phyloP scores from a whole-genome alignment of 768 basidiomycete species.

The Leccinum broughii region DNA sequence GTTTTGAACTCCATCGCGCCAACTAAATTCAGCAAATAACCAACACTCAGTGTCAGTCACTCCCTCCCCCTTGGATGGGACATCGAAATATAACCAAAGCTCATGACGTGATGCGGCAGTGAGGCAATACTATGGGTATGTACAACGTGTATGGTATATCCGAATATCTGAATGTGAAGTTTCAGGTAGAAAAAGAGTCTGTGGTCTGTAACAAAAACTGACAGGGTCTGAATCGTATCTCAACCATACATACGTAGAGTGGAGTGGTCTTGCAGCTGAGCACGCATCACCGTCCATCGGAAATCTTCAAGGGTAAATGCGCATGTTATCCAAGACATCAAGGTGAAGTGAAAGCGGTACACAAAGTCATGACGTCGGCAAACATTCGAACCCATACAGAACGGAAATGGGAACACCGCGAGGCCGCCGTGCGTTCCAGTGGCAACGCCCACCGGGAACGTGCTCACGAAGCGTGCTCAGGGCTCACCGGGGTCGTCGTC shows the following conservation, averaged over 20 bases:
- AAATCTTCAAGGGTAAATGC: neutral
- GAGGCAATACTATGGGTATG: constrained; percentile 11
- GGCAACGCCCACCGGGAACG: neutral
- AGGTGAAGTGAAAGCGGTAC: neutral
- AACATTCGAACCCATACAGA: neutral
- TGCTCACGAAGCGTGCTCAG: constrained; percentile 4
- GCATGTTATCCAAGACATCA: constrained; percentile 15
- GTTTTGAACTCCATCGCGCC: neutral
- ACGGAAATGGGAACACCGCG: constrained; percentile 7
- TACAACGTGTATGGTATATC: constrained; percentile 17
- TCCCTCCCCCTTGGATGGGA: neutral
- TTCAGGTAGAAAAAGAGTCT: neutral
- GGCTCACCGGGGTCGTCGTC: constrained; percentile 1
- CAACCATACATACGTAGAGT: neutral
- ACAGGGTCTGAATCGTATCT: neutral
- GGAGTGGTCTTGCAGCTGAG: neutral
- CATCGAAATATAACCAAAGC: neutral
- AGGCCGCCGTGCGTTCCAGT: neutral
- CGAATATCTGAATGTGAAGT: constrained; percentile 3
- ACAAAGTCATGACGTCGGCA: constrained; percentile 1
- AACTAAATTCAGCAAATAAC: neutral
- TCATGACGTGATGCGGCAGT: neutral
- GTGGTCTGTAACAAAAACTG: neutral
- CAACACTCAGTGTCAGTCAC: neutral
- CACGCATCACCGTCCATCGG: neutral